Evolutionary conservation across 768 basidiomycete species (phyloP), one percentile per base, ranked within the genome.

Genomic region (Podaxis mareebaensis): DNA sequence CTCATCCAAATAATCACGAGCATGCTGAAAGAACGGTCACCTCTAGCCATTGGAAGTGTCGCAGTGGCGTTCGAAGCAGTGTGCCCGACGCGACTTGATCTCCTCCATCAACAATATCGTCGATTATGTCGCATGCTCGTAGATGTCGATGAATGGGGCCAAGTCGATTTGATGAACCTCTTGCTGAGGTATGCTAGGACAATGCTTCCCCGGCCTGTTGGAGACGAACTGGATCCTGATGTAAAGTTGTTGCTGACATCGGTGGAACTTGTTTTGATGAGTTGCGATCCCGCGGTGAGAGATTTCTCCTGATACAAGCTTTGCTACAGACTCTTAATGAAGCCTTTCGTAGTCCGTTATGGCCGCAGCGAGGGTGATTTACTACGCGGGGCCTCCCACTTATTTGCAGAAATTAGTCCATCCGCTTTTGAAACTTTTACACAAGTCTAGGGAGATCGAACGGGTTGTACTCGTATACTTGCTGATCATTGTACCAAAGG

Each of bases 61-160:
- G 84, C 92, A 0, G 83, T 89, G 11, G 95, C 97, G 0, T 97
- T 97, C 70, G 85, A 91, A 64, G 82, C 85, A 0, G 84, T 98
- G n/a, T 95, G 93, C 70, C 93, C 95, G 0, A 89, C 90, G 0
- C 83, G 90, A 51, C 83, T 96, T 12, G 94, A 96, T 70, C 85
- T 97, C 12, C 75, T 99, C 1, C 97, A 99, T 70, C 83, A 83
- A 17, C 92, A 97, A 67, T 99, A 92, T 69, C 82, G 96, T 24
- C 86, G 92, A 28, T 78, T 95, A 33, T 97, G 95, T 71, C 82
- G 83, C 48, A 79, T 91, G n/a, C 78, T 99, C 2, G 82, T 94
- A 38, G 95, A 99, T 69, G 88, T 90, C 3, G 97, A 99, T 69
- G 96, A 97, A 73, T 99, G 97, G 97, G 95, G 95, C 0, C 97